Base-by-base conservation (phyloP, 2,329 filamentous ascomycete species). In the Diplocarpon mali region DNA sequence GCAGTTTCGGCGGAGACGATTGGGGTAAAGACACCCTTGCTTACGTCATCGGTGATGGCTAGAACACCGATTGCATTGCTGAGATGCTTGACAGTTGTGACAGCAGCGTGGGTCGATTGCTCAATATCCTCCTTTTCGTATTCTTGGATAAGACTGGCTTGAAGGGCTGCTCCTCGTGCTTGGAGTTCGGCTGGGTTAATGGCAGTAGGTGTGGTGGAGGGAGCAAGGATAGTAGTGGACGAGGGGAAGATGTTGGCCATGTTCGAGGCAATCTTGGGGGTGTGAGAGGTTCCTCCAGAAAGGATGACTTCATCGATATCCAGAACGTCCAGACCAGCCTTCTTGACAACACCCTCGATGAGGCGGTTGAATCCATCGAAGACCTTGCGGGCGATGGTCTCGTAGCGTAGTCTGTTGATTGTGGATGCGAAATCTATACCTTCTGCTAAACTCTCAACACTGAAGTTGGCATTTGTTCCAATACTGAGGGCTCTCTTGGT, bases 291-390 rank as follows among this genome's bases (percentile, higher is more conserved):
- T 59, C 92, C 92, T 55, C 92, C 92, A 38, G 85, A 84, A 57
- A 96, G 79, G 64, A 98, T 87, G 55, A 96, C 85, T 72, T 95
- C 88, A 62, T 95, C 85, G 47, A 98, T 78, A 63, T 98, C 90
- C 51, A 96, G 78, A 45, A 93, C 77, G 63, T 96, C 90, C 38
- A 98, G 75, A 31, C 80, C 83, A 38, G 92, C 92, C 75, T 96
- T 96, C 72, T 89, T 83, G 53, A 98, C 75, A 43, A 79, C 88
- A 54, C 83, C 75, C 65, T 89, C 80, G 46, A 95, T 82, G 46
- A 96, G 72, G 53, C 85, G 78, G 64, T 83, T 88, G 70, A 98
- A 89, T 53, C 87, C 85, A 53, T 82, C 79, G 58, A 96, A 90
- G 46, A 92, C 78, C 71, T 93, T 90, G 65, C 80, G 78, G 43